phyloP scores from a whole-genome alignment of 495 filamentous ascomycete species.

The Aspergillus asperescens region DNA sequence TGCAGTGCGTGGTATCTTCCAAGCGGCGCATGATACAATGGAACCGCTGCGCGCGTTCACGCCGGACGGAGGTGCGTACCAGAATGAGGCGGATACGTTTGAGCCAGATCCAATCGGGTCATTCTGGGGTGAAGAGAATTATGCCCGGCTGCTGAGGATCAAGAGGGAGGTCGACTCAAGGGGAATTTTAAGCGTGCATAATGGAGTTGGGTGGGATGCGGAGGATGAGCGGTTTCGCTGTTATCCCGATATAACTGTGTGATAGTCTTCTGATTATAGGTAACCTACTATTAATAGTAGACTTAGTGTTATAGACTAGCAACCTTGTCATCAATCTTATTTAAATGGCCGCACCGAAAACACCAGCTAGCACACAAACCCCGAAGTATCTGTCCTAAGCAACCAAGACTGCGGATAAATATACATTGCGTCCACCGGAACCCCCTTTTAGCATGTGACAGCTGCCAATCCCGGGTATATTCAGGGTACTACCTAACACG shows the following conservation, averaged over 20 bases:
- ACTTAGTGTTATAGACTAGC: slow-evolving; percentile 10
- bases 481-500: slow-evolving; percentile 35
- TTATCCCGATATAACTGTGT: slow-evolving; percentile 10
- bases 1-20: neutral
- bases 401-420: slow-evolving; percentile 18
- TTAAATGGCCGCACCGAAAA: slow-evolving; percentile 13
- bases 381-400: slow-evolving; percentile 9
- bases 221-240: slow-evolving; percentile 11
- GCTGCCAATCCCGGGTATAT: slow-evolving; percentile 34
- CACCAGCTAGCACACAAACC: slow-evolving; percentile 7
- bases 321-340: slow-evolving; percentile 9
- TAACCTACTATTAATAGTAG: no score
- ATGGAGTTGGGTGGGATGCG: slow-evolving; percentile 15
- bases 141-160: slow-evolving; percentile 29
- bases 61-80: slow-evolving; percentile 33
- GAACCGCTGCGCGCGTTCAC: slow-evolving; percentile 24
- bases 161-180: slow-evolving; percentile 42
- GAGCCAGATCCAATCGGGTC: slow-evolving; percentile 16
- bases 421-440: slow-evolving; percentile 13
- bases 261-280: neutral
- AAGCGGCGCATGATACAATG: slow-evolving; percentile 1
- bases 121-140: slow-evolving; percentile 30
- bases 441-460: slow-evolving; percentile 9
- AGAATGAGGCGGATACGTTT: slow-evolving; percentile 41
- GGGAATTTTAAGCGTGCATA: slow-evolving; percentile 7